phyloP scores from a whole-genome alignment of 1,284 basidiomycete genomes.

The Cutaneotrichosporon spelunceum region DNA sequence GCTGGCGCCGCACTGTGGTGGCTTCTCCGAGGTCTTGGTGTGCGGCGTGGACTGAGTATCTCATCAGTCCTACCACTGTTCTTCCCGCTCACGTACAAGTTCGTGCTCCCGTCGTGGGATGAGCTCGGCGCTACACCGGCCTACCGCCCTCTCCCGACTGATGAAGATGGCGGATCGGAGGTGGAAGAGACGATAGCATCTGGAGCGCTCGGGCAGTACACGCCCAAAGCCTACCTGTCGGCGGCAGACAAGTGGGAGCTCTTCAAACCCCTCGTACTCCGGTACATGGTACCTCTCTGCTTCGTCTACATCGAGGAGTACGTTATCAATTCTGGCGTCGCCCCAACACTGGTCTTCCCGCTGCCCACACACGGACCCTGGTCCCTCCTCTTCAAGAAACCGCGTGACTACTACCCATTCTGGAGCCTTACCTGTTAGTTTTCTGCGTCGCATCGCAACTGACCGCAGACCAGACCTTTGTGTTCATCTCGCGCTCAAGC shows the following conservation, averaged over 20 bases:
- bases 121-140: conserved; percentile 15
- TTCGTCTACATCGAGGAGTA: conserved; percentile 73
- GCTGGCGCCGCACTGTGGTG: conserved; percentile 94
- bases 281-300: conserved; percentile 59
- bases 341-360: conserved; percentile 87
- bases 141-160: conserved; percentile 35
- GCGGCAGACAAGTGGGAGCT: conserved; percentile 70
- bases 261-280: conserved; percentile 66
- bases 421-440: conserved; percentile 57
- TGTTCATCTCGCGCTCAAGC: conserved; percentile 91
- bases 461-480: conserved; percentile 70
- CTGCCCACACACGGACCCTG: conserved; percentile 65
- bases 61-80: conserved; percentile 70
- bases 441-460: not conserved
- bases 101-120: conserved; percentile 62
- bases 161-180: conserved; percentile 26
- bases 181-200: not conserved
- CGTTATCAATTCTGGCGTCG: conserved; percentile 86
- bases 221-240: conserved; percentile 51
- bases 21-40: conserved; percentile 81
- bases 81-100: conserved; percentile 68
- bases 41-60: conserved; percentile 74
- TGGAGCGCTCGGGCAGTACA: not conserved
- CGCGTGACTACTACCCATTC: conserved; percentile 91
- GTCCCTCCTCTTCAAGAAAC: conserved; percentile 75